These are phyloP conservation scores for Lepidium africanum DNA, from an alignment of 345 rosid genomes.

Conservation along the genomic window DNA sequence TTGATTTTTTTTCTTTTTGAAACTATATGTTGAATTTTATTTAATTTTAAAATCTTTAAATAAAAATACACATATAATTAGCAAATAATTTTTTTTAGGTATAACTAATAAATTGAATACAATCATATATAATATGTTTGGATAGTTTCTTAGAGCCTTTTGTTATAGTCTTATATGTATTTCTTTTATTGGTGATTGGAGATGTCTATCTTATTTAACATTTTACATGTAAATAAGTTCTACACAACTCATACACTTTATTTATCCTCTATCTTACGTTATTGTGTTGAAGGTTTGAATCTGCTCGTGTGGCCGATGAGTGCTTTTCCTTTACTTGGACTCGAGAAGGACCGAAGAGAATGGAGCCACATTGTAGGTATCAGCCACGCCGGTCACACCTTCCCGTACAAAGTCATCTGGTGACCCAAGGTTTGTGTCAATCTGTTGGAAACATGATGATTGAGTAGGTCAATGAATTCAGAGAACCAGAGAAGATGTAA, in stretches of 20 bases:
- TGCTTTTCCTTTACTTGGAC: conserved; percentile 37
- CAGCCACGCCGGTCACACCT: conserved; percentile 56
- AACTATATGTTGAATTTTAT: too few species aligned
- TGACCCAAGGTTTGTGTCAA: conserved; percentile 67
- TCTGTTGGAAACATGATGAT: conserved; percentile 35
- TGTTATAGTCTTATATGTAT: too few species aligned
- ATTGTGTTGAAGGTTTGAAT: not conserved
- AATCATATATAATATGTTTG: too few species aligned
- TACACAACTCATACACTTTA: not conserved
- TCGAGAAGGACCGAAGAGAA: conserved; percentile 64
- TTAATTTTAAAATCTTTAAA: too few species aligned
- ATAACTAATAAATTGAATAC: too few species aligned
- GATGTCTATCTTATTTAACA: not conserved
- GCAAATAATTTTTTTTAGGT: too few species aligned
- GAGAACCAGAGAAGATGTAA: not conserved
- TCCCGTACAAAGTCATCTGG: conserved; percentile 54
- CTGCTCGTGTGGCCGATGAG: not conserved
- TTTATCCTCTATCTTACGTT: not conserved
- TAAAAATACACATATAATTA: too few species aligned
- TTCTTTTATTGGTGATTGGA: not conserved
- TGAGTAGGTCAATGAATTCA: not conserved
- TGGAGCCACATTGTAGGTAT: conserved; percentile 57
- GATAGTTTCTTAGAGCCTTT: too few species aligned
- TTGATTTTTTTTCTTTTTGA: too few species aligned
- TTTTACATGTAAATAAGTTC: not conserved